Base-by-base conservation (phyloP, 306 rosid species). In the Mimosa bimucronata region DNA sequence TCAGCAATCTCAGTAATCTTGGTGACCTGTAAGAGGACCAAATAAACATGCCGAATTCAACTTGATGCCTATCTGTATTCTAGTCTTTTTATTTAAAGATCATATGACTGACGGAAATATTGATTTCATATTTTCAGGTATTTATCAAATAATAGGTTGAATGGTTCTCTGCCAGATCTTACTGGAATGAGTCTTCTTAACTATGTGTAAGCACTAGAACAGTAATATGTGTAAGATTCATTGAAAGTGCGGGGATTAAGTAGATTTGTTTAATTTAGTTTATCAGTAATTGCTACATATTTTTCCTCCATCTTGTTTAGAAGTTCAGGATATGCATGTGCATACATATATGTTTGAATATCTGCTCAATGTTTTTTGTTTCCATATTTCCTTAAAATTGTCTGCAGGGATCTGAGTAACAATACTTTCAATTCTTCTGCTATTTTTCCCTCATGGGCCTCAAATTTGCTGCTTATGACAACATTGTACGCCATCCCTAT, bases 371-470 rank as follows among this genome's bases (percentile, higher is more conserved):
- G 62, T 6, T 50, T 53, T n/a, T 80, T 52, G 34, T 77, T 29
- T 77, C 52, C 53, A n/a, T 45, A 6, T 18, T 80, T 23, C 38
- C 42, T n/a, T 66, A 69, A 73, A 73, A 69, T 78, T 67, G 66
- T 80, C 40, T 80, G 74, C 89, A 87, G 89, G 86, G 89, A 87
- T 77, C 19, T 90, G 81, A 89, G 95, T 72, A 79, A 85, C 76
- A 92, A 89, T 73, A 77, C 30, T 65, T 92, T 92, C 73, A 73
- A 14, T 15, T 30, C 58, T 6, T 48, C 97, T 34, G 10, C 18
- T 58, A 29, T 88, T n/a, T n/a, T n/a, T 81, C 93, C 97, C 42
- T 29, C 82, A 52, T 90, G 97, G 97, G 76, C 80, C 81, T 60
- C 86, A 74, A 85, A 76, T 72, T 79, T 86, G 52, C 26, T 30